Evolutionary conservation across 225 moss, liverwort and hornwort species (phyloP), one percentile per base, ranked within the genome.

Genomic region (Thuidium tamariscinum): DNA sequence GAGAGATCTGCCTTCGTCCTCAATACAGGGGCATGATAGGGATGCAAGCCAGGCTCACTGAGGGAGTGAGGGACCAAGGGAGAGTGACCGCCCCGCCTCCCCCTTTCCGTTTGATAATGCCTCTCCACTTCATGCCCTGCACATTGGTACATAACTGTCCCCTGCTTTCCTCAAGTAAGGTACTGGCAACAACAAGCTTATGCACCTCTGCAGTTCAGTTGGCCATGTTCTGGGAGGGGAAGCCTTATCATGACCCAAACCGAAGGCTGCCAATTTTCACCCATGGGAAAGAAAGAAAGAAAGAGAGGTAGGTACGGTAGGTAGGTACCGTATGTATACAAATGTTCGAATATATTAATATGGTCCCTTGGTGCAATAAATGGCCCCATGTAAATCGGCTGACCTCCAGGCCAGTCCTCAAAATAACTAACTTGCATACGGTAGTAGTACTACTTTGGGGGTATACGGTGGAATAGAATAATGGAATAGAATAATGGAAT

Each of bases 131-230:
- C 84, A 84, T 77, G 85, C 57, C 16, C 82, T 82, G 72, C 78
- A 88, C 85, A 73, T 51, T 78, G n/a, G n/a, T n/a, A n/a, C n/a
- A n/a, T n/a, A n/a, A n/a, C n/a, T 51, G 85, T 16, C 82, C 88
- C 82, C 39, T 22, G 1, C n/a, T 54, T 82, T 65, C 41, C 65
- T 85, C 88, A 73, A 79, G 82, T 73, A 60, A 73, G 73, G 82
- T 73, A 60, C 84, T 72, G n/a, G 54, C 72, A 77, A 55, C 72
- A 77, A 55, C 14, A 48, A 70, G 77, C 78, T 39, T 52, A 29
- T 67, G 46, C 42, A 20, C 37, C 83, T 57, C 87, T 9, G 25
- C 56, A 57, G 79, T 7, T 80, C 56, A 57, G 79, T 7, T 80
- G 19, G 29, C 70, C 76, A 77, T 83, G 54, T 81, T 81, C 81